Conservation (phyloP, 495 filamentous ascomycete species). For the Penicillium turbatum region DNA sequence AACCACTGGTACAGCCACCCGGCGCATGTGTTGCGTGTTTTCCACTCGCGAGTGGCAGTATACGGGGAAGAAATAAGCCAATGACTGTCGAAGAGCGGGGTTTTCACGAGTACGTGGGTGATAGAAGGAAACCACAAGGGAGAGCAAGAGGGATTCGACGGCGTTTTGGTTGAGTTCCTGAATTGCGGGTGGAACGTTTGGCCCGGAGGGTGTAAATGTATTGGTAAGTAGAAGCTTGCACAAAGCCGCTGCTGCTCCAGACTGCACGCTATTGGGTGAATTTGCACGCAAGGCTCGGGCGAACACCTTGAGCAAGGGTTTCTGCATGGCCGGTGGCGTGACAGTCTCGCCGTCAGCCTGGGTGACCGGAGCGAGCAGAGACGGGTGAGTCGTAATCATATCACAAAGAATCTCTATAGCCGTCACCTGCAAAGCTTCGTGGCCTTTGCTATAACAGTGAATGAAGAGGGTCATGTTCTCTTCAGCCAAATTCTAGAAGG, state of each 20-base stretch:
- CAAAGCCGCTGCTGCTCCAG: slow-evolving; percentile 73
- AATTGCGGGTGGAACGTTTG: slow-evolving; percentile 42
- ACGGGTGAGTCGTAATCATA: slow-evolving; percentile 82
- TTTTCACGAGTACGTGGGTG: slow-evolving; percentile 80
- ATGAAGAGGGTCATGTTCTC: slow-evolving; percentile 93
- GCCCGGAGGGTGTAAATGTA: slow-evolving; percentile 40
- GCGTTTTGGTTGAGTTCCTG: slow-evolving; percentile 43
- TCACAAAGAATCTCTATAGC: slow-evolving; percentile 91
- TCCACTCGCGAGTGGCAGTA: slow-evolving; percentile 79
- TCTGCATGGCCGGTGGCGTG: slow-evolving; percentile 44
- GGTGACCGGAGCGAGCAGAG: slow-evolving; percentile 54
- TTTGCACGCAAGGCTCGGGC: slow-evolving; percentile 67
- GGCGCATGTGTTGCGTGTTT: slow-evolving; percentile 76
- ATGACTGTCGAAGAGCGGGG: slow-evolving; percentile 79
- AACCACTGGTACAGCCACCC: slow-evolving; percentile 63
- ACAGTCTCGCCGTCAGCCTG: slow-evolving; percentile 41
- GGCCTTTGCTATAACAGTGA: slow-evolving; percentile 91
- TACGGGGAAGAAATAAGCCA: slow-evolving; percentile 94
- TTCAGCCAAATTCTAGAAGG: slow-evolving; percentile 66
- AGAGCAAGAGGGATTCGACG: slow-evolving; percentile 68
- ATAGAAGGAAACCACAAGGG: slow-evolving; percentile 81
- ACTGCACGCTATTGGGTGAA: slow-evolving; percentile 68
- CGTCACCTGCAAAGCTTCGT: slow-evolving; percentile 81
- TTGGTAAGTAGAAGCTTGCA: slow-evolving; percentile 80
- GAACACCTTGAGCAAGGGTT: slow-evolving; percentile 71